Base-by-base conservation (phyloP, 2,329 filamentous ascomycete genomes). In the Fusarium sp. region DNA sequence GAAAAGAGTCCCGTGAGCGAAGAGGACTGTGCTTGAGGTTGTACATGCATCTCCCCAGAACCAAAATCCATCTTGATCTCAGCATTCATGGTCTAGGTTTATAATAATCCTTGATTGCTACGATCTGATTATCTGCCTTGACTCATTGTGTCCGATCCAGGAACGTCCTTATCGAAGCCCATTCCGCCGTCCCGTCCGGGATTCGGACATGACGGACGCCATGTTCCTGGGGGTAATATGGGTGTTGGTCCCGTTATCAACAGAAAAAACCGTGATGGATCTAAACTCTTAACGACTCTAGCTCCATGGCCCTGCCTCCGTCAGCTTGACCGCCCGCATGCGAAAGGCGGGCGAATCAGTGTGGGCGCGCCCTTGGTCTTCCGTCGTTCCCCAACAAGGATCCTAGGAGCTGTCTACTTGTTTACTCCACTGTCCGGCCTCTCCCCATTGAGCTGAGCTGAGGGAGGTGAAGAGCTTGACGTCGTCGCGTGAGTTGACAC, bases 121-220 rank as follows among this genome's bases (percentile, higher is more conserved):
- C 18, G 37, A 29, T 59, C 35, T 59, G 18, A 29, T 59, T 37
- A n/a, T 29, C 22, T 59, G 18, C 31, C 35, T 14, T 59, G 57
- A 40, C 35, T 38, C 34, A 40, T 29, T 16, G 24, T 22, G 8
- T 57, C 47, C 31, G 56, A 29, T 59, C 22, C 14, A 38, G 56
- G 34, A 37, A 38, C 35, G 18, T 47, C 45, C 45, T 47, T 73
- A 67, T 71, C 59, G 27, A 14, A 56, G 14, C 38, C 37, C 37
- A 18, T 42, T 57, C 50, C 58, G 56, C 56, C 29, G 57, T 66
- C 63, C 50, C 59, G 22, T 40, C 47, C 38, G 42, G 66, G 52
- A 69, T 62, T 62, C 67, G 59, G 62, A 71, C 27, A 64, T 73
- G 59, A 67, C 71, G 50, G 70, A 71, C 37, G 71, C 61, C 71